Percentiles rank a stretch among this genome's conserved stretches.
phyloP scores from a whole-genome alignment of 257 asterid genomes.

The Mentha longifolia region DNA sequence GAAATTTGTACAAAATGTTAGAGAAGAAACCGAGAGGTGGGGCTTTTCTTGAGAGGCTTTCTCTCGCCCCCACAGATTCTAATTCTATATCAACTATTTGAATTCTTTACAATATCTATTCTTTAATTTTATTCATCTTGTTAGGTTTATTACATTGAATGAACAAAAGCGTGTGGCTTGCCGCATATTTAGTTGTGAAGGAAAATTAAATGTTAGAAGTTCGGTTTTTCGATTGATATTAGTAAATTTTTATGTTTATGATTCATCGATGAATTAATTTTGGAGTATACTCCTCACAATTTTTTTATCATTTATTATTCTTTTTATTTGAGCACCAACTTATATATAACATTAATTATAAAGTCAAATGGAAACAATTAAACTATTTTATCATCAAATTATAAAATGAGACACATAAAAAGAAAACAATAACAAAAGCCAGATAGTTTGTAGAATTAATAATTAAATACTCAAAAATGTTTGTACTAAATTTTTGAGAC shows the following conservation, averaged over 20 bases:
- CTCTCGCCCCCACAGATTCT: conserved; percentile 33
- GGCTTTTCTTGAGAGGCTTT: conserved; percentile 28
- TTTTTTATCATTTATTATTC: no score
- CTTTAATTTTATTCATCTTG: neutral
- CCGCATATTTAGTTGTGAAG: conserved; percentile 26
- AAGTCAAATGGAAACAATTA: no score
- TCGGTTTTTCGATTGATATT: neutral
- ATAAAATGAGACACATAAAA: no score
- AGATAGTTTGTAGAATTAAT: no score
- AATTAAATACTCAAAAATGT: neutral
- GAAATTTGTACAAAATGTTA: neutral
- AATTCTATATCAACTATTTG: conserved; percentile 1
- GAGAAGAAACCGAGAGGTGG: conserved; percentile 32
- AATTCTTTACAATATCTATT: neutral
- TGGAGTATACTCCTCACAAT: no score
- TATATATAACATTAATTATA: no score
- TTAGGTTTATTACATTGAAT: neutral
- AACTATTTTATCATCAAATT: no score
- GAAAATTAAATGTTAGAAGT: neutral
- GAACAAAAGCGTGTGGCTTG: neutral
- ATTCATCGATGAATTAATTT: neutral
- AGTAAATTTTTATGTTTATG: neutral
- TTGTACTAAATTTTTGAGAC: no score
- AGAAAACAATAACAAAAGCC: no score
- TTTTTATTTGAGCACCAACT: no score